Evolutionary conservation across 352 stramenopile genomes (phyloP), one percentile per base, ranked within the genome.

Genomic region (Phytophthora melonis): DNA sequence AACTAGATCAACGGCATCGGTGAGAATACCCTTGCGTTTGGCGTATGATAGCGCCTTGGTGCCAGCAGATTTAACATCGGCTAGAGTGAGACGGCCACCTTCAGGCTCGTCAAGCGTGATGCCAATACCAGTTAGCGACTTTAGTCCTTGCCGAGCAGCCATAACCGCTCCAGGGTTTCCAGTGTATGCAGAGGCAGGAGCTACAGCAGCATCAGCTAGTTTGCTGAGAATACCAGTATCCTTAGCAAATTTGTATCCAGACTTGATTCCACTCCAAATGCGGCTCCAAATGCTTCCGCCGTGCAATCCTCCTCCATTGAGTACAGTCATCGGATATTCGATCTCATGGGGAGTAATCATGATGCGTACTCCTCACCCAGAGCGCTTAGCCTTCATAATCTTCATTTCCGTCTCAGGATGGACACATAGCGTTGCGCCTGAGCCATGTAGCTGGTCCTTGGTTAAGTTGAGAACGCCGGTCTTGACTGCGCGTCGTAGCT

Each of bases 321-420:
- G 47, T 11, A 7, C n/a, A 11, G n/a, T 54, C 47, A 30, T n/a
- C n/a, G n/a, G n/a, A n/a, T n/a, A n/a, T n/a, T n/a, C n/a, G n/a
- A n/a, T n/a, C n/a, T n/a, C n/a, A 13, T 54, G 47, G 9, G 18
- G 18, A 1, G 47, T 54, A 7, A 54, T 23, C 18, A 27, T 2
- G 13, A 54, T 6, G 13, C 47, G n/a, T 3, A 54, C 47, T 1
- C 47, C 47, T 6, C 19, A 6, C 16, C 18, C 18, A 14, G 41
- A 1, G 41, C 41, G 13, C 14, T 19, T 58, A 18, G 41, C 47
- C 18, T 72, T 72, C 3, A 25, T 18, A 2, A 50, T 19, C 54
- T 57, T 62, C 23, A 63, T 34, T 19, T 23, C 47, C 23, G 66
- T 68, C 5, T 63, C 66, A 0, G 58, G 50, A 63, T 72, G 66